A percentile compares a stretch with the other conserved stretches of the same genome.
These are phyloP conservation scores for Ceriops tagal DNA, from an alignment of 345 rosid genomes.

Conservation along the genomic window DNA sequence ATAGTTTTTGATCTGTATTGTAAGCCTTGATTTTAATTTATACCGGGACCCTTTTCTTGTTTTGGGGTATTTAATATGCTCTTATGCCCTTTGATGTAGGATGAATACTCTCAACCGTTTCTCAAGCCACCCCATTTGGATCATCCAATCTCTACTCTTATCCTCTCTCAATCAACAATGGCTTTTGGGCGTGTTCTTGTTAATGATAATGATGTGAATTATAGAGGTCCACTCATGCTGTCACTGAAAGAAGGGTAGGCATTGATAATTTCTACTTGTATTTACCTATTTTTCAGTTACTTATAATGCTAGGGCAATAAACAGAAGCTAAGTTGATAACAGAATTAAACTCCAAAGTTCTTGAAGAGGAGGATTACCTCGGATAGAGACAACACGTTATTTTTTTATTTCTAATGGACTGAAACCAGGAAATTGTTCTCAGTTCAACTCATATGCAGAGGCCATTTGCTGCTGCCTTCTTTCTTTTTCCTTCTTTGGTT, in stretches of 20 bases:
- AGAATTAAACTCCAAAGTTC: too few species aligned
- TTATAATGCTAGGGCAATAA: neutral
- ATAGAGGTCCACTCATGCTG: constrained; percentile 74
- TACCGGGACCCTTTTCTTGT: neutral
- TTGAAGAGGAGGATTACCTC: too few species aligned
- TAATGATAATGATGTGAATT: constrained; percentile 75
- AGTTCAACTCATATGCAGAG: neutral
- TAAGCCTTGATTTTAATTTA: neutral
- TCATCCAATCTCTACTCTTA: constrained; percentile 82
- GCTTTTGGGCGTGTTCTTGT: constrained; percentile 77
- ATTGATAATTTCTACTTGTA: constrained; percentile 1
- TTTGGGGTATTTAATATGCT: neutral
- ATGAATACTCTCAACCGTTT: constrained; percentile 86
- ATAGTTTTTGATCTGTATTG: neutral
- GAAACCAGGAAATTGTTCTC: neutral
- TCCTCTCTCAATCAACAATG: constrained; percentile 83
- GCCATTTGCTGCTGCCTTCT: neutral
- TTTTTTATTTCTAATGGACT: neutral
- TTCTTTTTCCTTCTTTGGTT: neutral
- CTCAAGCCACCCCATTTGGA: constrained; percentile 96
- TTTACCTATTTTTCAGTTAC: neutral
- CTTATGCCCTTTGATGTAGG: constrained; percentile 40
- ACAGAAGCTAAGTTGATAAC: neutral
- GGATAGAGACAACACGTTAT: neutral
- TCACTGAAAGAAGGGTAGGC: constrained; percentile 75